Evolutionary conservation across 176 grass and related monocot genomes (phyloP).

Genomic region (Chrysopogon serrulatus): DNA sequence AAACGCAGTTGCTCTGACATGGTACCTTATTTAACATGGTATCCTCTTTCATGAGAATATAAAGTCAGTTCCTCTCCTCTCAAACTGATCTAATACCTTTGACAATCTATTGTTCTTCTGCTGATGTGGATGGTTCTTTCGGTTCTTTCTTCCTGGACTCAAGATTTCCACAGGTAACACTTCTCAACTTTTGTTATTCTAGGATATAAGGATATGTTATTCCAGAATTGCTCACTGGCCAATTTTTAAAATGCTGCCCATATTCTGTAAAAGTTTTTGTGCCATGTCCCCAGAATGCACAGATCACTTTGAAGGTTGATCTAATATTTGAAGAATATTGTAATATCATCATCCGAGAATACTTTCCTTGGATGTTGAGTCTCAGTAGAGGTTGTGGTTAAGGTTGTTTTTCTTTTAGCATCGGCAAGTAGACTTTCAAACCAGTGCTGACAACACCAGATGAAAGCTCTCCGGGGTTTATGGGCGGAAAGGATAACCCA

Average conservation of each 20-base stretch:
- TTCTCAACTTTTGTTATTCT: constrained; percentile 6
- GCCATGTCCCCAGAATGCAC: constrained; percentile 56
- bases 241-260: constrained; percentile 61
- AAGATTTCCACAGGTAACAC: constrained; percentile 79
- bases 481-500: background rate
- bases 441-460: background rate
- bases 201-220: constrained; percentile 14
- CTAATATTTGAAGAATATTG: constrained; percentile 90
- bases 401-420: background rate
- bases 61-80: constrained; percentile 47
- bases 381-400: background rate
- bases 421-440: background rate
- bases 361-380: background rate
- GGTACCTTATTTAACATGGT: constrained; percentile 40
- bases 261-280: constrained; percentile 64
- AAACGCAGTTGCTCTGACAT: constrained; percentile 76
- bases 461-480: constrained; percentile 8
- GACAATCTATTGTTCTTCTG: background rate
- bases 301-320: constrained; percentile 76
- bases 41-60: constrained; percentile 93
- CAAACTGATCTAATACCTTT: constrained; percentile 5
- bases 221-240: constrained; percentile 11
- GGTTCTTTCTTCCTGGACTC: constrained; percentile 44
- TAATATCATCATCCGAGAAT: constrained; percentile 33
- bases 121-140: constrained; percentile 36